A percentile compares a stretch with the other conserved stretches of the same genome.
Evolutionary conservation across 2,329 filamentous ascomycete species (phyloP).

Genomic region (Ceratocystis papillata): DNA sequence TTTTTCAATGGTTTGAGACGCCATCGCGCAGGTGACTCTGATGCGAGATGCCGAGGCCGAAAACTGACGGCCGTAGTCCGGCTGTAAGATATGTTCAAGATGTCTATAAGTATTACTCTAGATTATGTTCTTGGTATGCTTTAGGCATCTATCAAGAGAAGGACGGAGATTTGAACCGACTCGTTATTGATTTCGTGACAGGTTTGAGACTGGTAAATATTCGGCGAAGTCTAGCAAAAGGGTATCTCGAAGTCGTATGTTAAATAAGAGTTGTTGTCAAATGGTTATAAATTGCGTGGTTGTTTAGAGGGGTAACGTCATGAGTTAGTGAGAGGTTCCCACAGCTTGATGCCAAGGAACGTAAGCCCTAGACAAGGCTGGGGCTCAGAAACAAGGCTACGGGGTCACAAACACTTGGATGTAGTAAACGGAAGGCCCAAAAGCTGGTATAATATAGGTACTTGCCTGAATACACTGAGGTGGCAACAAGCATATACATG

Average conservation of each 20-base stretch:
- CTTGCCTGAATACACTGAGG: not conserved
- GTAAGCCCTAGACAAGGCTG: conserved; percentile 18
- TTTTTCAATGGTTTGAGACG: conserved; percentile 41
- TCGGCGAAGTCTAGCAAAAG: not conserved
- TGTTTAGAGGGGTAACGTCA: not conserved
- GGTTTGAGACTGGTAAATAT: not conserved
- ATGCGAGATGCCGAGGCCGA: not conserved
- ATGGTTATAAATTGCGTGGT: not conserved
- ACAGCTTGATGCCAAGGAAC: not conserved
- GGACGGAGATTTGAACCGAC: not conserved
- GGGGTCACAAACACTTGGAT: not conserved
- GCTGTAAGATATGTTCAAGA: not conserved
- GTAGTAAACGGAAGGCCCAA: not conserved
- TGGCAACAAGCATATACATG: not conserved
- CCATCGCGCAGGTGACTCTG: conserved; percentile 36
- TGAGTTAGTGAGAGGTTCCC: not conserved
- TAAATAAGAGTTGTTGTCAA: not conserved
- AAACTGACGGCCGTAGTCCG: not conserved
- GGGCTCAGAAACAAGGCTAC: conserved; percentile 11
- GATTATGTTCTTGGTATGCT: no score
- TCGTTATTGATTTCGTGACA: not conserved
- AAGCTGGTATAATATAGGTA: not conserved
- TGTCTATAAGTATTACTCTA: no score
- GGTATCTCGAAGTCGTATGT: not conserved
- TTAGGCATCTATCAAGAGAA: not conserved